These are phyloP conservation scores for Hyphopichia burtonii DNA, from an alignment of 1,139 yeast species.

Conservation along the genomic window DNA sequence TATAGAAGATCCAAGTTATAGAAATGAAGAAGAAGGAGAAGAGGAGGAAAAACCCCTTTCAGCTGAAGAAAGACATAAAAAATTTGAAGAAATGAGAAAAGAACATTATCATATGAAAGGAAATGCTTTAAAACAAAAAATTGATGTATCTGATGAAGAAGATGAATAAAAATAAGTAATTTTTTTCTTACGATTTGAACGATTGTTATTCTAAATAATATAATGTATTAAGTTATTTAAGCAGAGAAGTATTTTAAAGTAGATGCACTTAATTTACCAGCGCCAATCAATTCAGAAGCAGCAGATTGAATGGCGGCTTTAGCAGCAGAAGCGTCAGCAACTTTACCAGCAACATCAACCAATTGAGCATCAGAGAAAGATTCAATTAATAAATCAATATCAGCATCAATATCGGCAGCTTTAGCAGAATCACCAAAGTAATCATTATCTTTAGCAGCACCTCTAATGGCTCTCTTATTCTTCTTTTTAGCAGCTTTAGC, in stretches of 20 bases:
- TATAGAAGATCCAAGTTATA: slow-evolving; percentile 16
- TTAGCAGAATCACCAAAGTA: slow-evolving; percentile 79
- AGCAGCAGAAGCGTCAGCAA: slow-evolving; percentile 51
- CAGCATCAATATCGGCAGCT: slow-evolving; percentile 70
- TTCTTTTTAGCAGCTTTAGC: slow-evolving; percentile 97
- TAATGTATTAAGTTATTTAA: neutral
- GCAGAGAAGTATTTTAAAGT: slow-evolving; percentile 36
- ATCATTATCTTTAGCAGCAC: slow-evolving; percentile 75
- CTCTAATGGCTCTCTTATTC: slow-evolving; percentile 91
- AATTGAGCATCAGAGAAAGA: slow-evolving; percentile 75
- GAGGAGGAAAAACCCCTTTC: slow-evolving; percentile 39
- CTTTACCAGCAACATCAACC: slow-evolving; percentile 64
- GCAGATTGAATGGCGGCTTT: slow-evolving; percentile 51
- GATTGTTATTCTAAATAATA: neutral
- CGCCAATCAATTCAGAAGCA: slow-evolving; percentile 40
- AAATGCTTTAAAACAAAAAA: slow-evolving; percentile 42
- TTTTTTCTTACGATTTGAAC: neutral
- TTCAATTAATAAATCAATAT: slow-evolving; percentile 76
- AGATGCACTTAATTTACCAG: slow-evolving; percentile 31
- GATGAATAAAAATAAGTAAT: slow-evolving; percentile 9
- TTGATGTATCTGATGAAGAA: slow-evolving; percentile 32
- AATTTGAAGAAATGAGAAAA: slow-evolving; percentile 75
- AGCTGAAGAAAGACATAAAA: slow-evolving; percentile 62
- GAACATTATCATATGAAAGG: slow-evolving; percentile 75
- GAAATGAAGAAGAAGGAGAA: slow-evolving; percentile 29